Percentiles rank a stretch among this genome's conserved stretches.
These are phyloP conservation scores for Paracoccidioides brasiliensis DNA, from an alignment of 2,329 filamentous ascomycete genomes.

Conservation along the genomic window DNA sequence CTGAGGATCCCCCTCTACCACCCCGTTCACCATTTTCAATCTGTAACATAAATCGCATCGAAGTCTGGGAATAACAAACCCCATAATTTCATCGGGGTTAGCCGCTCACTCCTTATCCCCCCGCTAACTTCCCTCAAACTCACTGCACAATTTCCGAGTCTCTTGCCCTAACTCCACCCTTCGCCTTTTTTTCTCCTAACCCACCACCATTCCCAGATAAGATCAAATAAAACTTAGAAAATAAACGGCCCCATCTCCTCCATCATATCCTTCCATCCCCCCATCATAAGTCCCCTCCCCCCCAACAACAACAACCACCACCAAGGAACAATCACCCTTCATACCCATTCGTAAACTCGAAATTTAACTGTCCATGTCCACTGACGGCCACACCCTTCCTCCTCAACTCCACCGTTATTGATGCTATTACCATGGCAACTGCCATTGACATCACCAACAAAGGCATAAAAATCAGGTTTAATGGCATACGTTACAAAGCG, in stretches of 20 bases:
- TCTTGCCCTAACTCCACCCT: constrained; percentile 6
- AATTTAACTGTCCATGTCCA: constrained; percentile 11
- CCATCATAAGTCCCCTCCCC: constrained; percentile 36
- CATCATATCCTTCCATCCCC: constrained; percentile 32
- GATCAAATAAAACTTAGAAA: background rate
- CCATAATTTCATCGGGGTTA: too few species aligned
- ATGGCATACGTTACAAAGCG: constrained; percentile 24
- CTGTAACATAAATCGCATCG: too few species aligned
- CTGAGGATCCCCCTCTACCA: too few species aligned
- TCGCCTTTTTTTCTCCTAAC: constrained; percentile 8
- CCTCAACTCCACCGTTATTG: constrained; percentile 1
- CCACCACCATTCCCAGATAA: background rate
- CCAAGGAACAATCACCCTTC: constrained; percentile 34
- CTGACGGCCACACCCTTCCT: constrained; percentile 9
- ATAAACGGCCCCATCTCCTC: constrained; percentile 7
- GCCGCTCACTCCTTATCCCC: too few species aligned
- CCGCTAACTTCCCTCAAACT: too few species aligned
- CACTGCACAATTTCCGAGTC: too few species aligned
- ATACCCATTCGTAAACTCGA: constrained; percentile 31
- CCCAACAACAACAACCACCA: too few species aligned
- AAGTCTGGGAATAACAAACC: too few species aligned
- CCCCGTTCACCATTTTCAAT: too few species aligned
- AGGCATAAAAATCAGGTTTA: constrained; percentile 11
- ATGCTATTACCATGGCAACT: constrained; percentile 7
- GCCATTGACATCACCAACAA: constrained; percentile 9